Percentiles rank a stretch among this genome's conserved stretches.
Conservation (phyloP, 371 early-diverging fungal genomes). For the Mortierella sp. region DNA sequence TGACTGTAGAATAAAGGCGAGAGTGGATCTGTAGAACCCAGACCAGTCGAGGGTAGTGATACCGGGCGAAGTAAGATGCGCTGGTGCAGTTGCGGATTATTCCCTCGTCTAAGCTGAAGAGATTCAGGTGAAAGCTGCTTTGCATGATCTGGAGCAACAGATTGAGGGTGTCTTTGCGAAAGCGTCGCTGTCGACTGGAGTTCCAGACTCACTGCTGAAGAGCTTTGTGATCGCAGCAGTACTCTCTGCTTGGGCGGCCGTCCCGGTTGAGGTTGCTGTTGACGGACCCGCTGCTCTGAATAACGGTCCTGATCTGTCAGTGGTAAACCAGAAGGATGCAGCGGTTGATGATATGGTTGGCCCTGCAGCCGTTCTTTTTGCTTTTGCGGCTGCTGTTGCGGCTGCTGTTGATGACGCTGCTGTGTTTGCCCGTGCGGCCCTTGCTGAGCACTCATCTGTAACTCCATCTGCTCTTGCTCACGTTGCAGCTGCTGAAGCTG, state of each 20-base stretch:
- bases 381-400: not conserved
- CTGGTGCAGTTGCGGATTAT: slow-evolving; percentile 15
- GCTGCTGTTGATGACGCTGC: slow-evolving; percentile 1
- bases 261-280: slow-evolving; percentile 26
- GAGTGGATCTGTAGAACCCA: not conserved
- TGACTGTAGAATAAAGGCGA: slow-evolving; percentile 11
- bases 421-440: not conserved
- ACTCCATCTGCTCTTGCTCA: slow-evolving; percentile 32
- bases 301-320: slow-evolving; percentile 9
- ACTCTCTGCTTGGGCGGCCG: slow-evolving; percentile 37
- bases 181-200: not conserved
- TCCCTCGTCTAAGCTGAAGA: too few relatives aligned
- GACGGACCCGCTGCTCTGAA: slow-evolving; percentile 1
- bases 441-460: slow-evolving; percentile 5
- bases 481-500: slow-evolving; percentile 43
- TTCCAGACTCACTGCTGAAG: slow-evolving; percentile 11
- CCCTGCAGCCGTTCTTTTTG: not conserved
- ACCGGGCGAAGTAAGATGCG: slow-evolving; percentile 32
- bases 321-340: not conserved
- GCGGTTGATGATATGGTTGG: too few relatives aligned
- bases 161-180: not conserved
- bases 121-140: too few relatives aligned
- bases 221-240: slow-evolving; percentile 31
- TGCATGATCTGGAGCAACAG: too few relatives aligned
- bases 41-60: slow-evolving; percentile 10